Evolutionary conservation across 306 rosid genomes (phyloP).

Genomic region (Psophocarpus tetragonolobus): DNA sequence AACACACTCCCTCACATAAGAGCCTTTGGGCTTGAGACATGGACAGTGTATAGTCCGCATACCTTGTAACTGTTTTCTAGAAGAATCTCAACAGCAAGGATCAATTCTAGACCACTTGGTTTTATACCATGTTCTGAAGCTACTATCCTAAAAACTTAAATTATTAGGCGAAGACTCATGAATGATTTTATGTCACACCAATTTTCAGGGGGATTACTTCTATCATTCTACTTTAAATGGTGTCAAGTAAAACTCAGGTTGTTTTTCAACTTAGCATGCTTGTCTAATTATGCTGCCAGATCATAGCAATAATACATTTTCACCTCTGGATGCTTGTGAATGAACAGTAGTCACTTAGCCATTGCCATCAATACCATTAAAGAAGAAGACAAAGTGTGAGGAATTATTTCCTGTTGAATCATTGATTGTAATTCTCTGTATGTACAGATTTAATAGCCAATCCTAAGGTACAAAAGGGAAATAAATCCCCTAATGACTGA

Average conservation of each 20-base stretch:
- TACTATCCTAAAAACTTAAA: not conserved
- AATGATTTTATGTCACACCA: not conserved
- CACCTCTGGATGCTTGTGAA: conserved; percentile 13
- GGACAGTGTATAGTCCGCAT: not conserved
- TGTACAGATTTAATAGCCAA: too few species aligned
- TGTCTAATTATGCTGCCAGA: not conserved
- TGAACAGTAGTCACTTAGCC: conserved; percentile 9
- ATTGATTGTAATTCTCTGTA: too few species aligned
- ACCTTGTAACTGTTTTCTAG: not conserved
- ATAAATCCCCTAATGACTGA: too few species aligned
- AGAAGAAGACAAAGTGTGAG: too few species aligned
- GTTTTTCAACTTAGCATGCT: not conserved
- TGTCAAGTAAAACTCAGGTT: conserved; percentile 10
- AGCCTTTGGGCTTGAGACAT: not conserved
- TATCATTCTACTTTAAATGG: conserved; percentile 10
- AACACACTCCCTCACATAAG: not conserved
- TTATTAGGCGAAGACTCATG: not conserved
- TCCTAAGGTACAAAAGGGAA: too few species aligned
- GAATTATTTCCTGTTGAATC: too few species aligned
- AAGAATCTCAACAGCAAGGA: not conserved
- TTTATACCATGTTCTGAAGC: not conserved
- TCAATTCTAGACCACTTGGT: not conserved
- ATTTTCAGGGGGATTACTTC: conserved; percentile 6
- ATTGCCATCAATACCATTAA: not conserved
- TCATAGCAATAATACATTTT: conserved; percentile 18